Base-by-base conservation (phyloP, 495 filamentous ascomycete species). In the Penicillium longicatenatum region DNA sequence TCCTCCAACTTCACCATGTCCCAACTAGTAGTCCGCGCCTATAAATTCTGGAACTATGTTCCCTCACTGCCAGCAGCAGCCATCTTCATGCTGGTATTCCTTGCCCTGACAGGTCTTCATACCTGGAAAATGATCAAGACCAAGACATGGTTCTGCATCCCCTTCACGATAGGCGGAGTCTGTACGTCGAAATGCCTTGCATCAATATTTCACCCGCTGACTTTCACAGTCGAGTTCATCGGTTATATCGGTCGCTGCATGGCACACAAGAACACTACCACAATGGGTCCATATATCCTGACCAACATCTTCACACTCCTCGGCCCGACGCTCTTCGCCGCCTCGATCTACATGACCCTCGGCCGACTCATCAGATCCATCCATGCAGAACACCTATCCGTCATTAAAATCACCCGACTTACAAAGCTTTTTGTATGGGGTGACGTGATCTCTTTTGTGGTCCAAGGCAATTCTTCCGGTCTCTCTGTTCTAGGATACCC, bases 21-120 rank as follows among this genome's bases (percentile, higher is more conserved):
- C 4, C 17, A 33, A 21, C 29, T 57, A n/a, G n/a, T 43, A 6
- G 5, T 47, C 22, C 54, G 46, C 44, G 26, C 35, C 42, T 61
- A 61, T 48, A 47, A 39, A 31, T 55, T 64, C 21, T 64, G 54
- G 54, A 16, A 61, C 8, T 64, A 64, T 54, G 58, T 37, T 31
- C 85, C 84, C 5, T 81, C 73, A 6, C 35, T 83, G 19, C 71
- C 67, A 3, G 77, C 77, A 1, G 83, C 79, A 6, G 52, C 75
- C 4, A 65, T 83, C 10, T 85, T 82, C 51, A 58, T 78, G 17
- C 62, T 70, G 8, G 61, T 83, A 9, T 88, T 87, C 56, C 54
- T 68, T 17, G 45, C 73, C 41, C 57, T 73, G 4, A 62, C 78
- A 11, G 20, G 70, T 6, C 57, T 68, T 12, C 85, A 87, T 55